Evolutionary conservation across 2,329 filamentous ascomycete genomes (phyloP).

Genomic region (Kalmusia sp.): DNA sequence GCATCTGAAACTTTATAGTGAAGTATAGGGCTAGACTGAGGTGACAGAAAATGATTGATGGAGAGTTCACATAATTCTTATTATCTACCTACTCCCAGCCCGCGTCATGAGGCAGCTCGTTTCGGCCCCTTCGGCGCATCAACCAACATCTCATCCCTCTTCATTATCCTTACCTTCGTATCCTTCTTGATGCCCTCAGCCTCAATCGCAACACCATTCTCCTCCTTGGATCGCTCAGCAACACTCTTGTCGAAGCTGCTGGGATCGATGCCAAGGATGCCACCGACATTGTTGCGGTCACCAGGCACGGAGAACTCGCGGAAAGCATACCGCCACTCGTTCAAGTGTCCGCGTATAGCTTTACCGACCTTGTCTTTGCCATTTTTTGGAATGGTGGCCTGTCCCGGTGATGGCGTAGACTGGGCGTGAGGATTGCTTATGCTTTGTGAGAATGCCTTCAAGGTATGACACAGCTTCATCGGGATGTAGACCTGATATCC

Average conservation of each 20-base stretch:
- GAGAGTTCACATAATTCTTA: conserved; percentile 32
- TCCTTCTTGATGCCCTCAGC: conserved; percentile 38
- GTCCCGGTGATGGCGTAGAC: conserved; percentile 97
- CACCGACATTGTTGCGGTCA: conserved; percentile 82
- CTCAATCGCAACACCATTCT: conserved; percentile 25
- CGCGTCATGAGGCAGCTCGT: conserved; percentile 30
- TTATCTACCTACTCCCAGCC: conserved; percentile 31
- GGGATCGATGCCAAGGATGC: conserved; percentile 69
- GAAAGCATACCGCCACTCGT: conserved; percentile 95
- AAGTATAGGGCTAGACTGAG: too few relatives aligned
- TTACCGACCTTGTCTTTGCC: conserved; percentile 99
- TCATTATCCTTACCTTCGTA: conserved; percentile 46
- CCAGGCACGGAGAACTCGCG: conserved; percentile 95
- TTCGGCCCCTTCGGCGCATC: conserved; percentile 47
- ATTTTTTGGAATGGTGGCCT: conserved; percentile 96
- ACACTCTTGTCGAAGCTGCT: conserved; percentile 62
- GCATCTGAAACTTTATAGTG: too few relatives aligned
- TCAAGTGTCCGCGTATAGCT: conserved; percentile 86
- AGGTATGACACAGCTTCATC: conserved; percentile 97
- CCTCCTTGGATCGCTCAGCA: conserved; percentile 45
- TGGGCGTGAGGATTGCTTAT: conserved; percentile 72
- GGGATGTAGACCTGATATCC: conserved; percentile 76
- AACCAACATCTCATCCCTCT: conserved; percentile 45
- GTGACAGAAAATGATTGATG: conserved; percentile 3
- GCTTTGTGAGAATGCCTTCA: conserved; percentile 84